Base-by-base conservation (phyloP, 768 basidiomycete genomes). In the Naganishia onofrii region DNA sequence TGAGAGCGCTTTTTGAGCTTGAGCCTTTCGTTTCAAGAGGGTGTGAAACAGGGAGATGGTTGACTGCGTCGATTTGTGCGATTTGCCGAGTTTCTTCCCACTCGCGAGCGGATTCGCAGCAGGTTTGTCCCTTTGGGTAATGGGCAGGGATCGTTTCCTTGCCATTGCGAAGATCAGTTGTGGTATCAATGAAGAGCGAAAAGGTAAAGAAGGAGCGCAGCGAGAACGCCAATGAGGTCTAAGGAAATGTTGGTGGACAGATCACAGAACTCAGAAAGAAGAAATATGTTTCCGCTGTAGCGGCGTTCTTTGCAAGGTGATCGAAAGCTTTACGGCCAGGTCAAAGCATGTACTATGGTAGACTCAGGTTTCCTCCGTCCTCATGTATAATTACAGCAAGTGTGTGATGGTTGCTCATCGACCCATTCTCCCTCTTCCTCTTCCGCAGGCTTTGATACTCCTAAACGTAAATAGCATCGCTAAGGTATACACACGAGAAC, bases 21-120 rank as follows among this genome's bases (percentile, higher is more conserved):
- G 85, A 6, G 84, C 80, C 77, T 87, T 86, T 60, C 83, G 84
- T 81, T 92, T 94, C 76, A 92, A 83, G 26, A 93, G 83, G 42
- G 88, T 85, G 75, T 96, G 93, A 76, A 89, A 96, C 69, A 83
- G 84, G 48, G 91, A 88, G 74, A 96, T 95, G 72, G 88, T 82
- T 9, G 85, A 84, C 70, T 91, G 86, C 54, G 87, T 90, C 28
- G 87, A 85, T 71, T 85, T 71, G 51, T 70, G 68, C 6, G 78
- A 77, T 51, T 66, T 51, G 31, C 65, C 65, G 52, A 53, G 9
- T 7, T 21, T 66, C n/a, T 53, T 51, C 38, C 28, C 46, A 0
- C 19, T 46, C 36, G 21, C n/a, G 17, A 23, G 38, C 42, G 60
- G 12, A 17, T 36, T 26, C 13, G 34, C 38, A 13, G 36, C 23